phyloP scores from a whole-genome alignment of 306 rosid species.

The Lathyrus aphaca region DNA sequence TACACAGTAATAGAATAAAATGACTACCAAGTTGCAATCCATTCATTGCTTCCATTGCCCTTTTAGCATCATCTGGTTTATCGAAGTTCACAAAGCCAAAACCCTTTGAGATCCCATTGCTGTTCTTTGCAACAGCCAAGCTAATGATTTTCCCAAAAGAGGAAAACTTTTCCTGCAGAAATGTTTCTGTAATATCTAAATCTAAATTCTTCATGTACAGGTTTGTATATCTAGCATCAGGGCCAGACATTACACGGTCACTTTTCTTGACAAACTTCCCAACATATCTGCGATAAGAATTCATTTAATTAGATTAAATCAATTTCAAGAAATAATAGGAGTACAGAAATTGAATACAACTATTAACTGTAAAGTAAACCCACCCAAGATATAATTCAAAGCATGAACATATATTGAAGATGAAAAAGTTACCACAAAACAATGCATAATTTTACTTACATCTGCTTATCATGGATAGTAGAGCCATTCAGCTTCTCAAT shows the following conservation, averaged over 20 bases:
- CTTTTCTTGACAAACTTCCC: constrained; percentile 67
- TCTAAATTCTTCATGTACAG: constrained; percentile 83
- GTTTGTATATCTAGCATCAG: constrained; percentile 72
- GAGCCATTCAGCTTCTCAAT: constrained; percentile 74
- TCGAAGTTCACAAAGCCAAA: constrained; percentile 84
- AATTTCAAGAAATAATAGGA: constrained; percentile 19
- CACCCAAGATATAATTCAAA: constrained; percentile 32
- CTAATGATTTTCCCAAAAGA: constrained; percentile 74
- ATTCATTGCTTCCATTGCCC: constrained; percentile 72
- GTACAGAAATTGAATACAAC: constrained; percentile 20
- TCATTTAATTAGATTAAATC: background rate
- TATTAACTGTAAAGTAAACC: background rate
- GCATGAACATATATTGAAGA: constrained; percentile 19
- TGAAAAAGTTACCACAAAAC: constrained; percentile 19
- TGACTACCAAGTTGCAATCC: constrained; percentile 69
- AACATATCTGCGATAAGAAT: constrained; percentile 63
- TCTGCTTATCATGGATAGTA: constrained; percentile 57
- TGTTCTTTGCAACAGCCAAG: constrained; percentile 64
- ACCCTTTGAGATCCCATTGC: constrained; percentile 68
- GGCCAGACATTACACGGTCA: constrained; percentile 62
- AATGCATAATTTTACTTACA: constrained; percentile 53
- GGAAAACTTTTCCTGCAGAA: constrained; percentile 65
- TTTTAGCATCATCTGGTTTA: constrained; percentile 74
- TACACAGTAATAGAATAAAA: constrained; percentile 22
- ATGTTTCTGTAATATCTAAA: constrained; percentile 57